Percentiles rank a stretch among this genome's conserved stretches.
These are phyloP conservation scores for Pholiota microspora DNA, from an alignment of 768 basidiomycete species.

Conservation along the genomic window DNA sequence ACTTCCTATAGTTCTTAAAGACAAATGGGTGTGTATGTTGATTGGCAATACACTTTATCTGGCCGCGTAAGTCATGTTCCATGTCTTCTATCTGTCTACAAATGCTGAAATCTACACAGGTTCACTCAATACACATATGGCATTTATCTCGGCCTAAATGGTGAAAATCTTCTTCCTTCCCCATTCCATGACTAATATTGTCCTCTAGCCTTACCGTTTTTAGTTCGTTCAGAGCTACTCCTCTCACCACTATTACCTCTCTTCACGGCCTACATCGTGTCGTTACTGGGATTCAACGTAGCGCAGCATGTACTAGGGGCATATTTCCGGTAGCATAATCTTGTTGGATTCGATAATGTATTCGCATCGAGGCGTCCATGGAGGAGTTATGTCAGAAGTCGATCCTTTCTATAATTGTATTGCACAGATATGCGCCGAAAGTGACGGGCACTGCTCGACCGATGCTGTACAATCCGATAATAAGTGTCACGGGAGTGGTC, in stretches of 20 bases:
- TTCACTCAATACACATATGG: conserved; percentile 92
- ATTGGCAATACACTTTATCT: conserved; percentile 92
- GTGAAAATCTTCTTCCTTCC: conserved; percentile 36
- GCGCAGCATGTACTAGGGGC: conserved; percentile 74
- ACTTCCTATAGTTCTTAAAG: conserved; percentile 75
- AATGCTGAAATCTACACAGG: conserved; percentile 32
- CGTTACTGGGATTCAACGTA: conserved; percentile 89
- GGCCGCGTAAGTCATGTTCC: conserved; percentile 59
- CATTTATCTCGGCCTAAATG: conserved; percentile 82
- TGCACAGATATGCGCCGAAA: too few relatives aligned
- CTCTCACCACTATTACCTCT: conserved; percentile 89
- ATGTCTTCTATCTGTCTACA: conserved; percentile 2
- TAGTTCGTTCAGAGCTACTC: conserved; percentile 85
- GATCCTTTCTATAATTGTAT: too few relatives aligned
- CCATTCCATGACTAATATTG: conserved; percentile 9
- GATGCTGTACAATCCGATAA: conserved; percentile 17
- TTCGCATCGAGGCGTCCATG: neutral
- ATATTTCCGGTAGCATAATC: conserved; percentile 55
- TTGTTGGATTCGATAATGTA: conserved; percentile 5
- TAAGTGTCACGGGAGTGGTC: conserved; percentile 16
- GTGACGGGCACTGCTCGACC: too few relatives aligned
- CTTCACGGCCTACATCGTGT: conserved; percentile 82
- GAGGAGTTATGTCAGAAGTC: neutral
- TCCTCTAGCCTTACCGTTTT: conserved; percentile 84
- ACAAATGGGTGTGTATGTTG: conserved; percentile 93